Evolutionary conservation across 768 basidiomycete species (phyloP), one percentile per base, ranked within the genome.

Genomic region (Saitozyma sp.): DNA sequence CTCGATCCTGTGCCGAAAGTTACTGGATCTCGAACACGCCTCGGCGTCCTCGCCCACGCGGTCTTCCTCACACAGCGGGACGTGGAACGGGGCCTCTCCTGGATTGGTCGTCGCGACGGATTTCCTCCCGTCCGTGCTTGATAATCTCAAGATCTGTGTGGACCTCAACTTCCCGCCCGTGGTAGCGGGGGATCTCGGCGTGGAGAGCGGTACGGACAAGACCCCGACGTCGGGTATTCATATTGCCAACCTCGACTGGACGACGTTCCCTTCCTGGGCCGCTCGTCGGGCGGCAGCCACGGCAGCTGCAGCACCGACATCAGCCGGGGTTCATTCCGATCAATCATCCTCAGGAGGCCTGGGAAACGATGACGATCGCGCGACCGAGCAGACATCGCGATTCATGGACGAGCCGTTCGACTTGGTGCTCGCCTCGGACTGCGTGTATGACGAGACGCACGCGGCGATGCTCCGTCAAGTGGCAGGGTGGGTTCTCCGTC

Each of bases 361-460:
- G 51, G 16, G 53, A 63, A 29, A 42, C 66, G 59, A 59, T 20
- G 20, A n/a, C 2, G 43, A 55, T 2, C 56, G 56, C 43, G 48
- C 42, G 9, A 55, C 39, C 37, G 61, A 63, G 9, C 11, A 10
- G 11, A 29, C 17, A 10, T 14, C 16, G 3, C 49, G 38, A 17
- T 65, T 56, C 14, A 38, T 64, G 10, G 38, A 59, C 5, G 60
- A 66, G 39, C 71, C 74, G 6, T 79, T 78, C 58, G 76, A 79
- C 59, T 61, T 79, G 40, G 70, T 79, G 11, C 55, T 79, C 14
- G 78, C 74, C 6, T 71, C 73, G 16, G 78, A 79, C 56, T 79
- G 78, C 59, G 78, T 79, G 4, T 79, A 79, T 55, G 78, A 79
- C 61, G 61, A 68, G 13, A 75, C 76, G 3, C 78, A 79, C 54